Evolutionary conservation across 1,284 basidiomycete genomes (phyloP), one percentile per base, ranked within the genome.

Genomic region (Entoloma clypeatum): DNA sequence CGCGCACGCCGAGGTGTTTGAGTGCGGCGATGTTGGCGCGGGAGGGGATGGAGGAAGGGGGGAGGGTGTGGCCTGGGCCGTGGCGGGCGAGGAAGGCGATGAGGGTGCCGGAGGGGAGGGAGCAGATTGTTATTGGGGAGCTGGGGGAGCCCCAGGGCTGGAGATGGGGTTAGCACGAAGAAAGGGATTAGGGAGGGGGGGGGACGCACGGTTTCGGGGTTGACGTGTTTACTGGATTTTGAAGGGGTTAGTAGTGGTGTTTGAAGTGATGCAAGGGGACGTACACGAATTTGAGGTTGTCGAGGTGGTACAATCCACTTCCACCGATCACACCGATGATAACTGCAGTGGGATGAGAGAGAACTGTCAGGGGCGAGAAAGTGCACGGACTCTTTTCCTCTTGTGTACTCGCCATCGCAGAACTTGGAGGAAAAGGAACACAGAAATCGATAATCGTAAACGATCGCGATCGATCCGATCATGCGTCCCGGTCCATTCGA

Each of bases 11-110:
- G 49, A 99, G 74, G 38, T 80, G 82, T 69, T 98, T 98, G 53
- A 98, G 76, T 0, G 94, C 94, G 10, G 94, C 88, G 59, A 98
- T 94, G 74, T 99, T 98, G 50, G 94, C 95, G 37, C 90, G 81
- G 2, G 74, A 68, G 27, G 92, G 92, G 1, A 97, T 86, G 31
- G 75, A 64, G 9, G 88, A 85, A 2, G 92, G 92, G 13, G 76
- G 64, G 55, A 83, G 71, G 41, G 69, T 76, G 68, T 99, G 95
- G 2, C 77, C 72, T 13, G 69, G 59, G 11, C 94, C 94, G 61
- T 98, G 95, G 8, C 95, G 81, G 0, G 95, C 87, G 39, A 99
- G 69, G 70, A 99, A 98, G 29, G 95, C 96, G 52, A 98, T 69
- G 35, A 75, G 77, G 3, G 75, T 74, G 18, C 91, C 90, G 0